Base-by-base conservation (phyloP, 192 early-diverging fungal genomes). In the Martensiomyces pterosporus region DNA sequence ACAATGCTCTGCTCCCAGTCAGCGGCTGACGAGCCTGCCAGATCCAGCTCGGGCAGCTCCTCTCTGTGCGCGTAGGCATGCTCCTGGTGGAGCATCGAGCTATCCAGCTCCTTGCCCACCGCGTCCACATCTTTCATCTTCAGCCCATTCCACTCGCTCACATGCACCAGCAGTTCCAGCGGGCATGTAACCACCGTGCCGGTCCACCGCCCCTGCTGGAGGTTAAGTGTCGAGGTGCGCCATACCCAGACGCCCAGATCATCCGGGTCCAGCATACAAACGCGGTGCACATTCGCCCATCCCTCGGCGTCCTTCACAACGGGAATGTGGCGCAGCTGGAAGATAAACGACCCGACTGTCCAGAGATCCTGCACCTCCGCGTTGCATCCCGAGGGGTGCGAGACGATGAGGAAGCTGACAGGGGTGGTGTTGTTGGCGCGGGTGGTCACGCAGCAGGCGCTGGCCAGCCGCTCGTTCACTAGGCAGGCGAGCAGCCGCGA, bases 1-100 rank as follows among this genome's bases (percentile, higher is more conserved):
- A 76, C 26, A 18, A 80, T 34, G n/a, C 39, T 27, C 57, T 80
- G 76, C 27, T 80, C 79, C 79, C 79, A 80, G 25, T 66, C 73
- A 4, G 74, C 21, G 23, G 50, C 48, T 5, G 60, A 43, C 3
- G 73, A 65, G 1, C 33, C 12, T 2, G 52, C 24, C 61, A 55
- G 9, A 46, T 69, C 64, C 34, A 15, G 56, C 50, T 13, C 13
- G 0, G 26, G 26, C 13, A 12, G 24, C 6, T 23, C 3, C 14
- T 36, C 35, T 25, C 39, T 23, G 32, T 19, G 26, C 18, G 38
- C 50, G 43, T 66, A 75, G 60, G 48, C 48, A 13, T 39, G 24
- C 5, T 38, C 55, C 58, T 75, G 76, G 52, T 69, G 50, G 5
- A 29, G 15, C 19, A 78, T 65, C 14, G 78, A 80, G 41, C 59